Evolutionary conservation across 2,329 filamentous ascomycete species (phyloP).

Genomic region (Alternaria viburni): DNA sequence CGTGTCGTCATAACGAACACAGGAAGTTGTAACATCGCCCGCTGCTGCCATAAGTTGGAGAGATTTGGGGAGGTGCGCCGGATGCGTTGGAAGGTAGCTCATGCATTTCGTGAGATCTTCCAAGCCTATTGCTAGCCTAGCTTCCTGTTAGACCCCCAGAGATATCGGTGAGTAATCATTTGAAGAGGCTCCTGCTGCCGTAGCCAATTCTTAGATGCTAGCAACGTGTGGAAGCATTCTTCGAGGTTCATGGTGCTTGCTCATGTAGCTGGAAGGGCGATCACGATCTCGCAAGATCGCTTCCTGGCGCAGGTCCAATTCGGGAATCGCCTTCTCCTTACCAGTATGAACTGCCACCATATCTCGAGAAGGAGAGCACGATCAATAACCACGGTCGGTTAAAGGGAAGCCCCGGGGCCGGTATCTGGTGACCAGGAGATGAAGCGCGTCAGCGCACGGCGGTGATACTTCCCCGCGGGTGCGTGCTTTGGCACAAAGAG

Average conservation of each 20-base stretch:
- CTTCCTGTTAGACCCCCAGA: background rate
- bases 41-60: background rate
- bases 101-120: background rate
- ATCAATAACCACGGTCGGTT: background rate
- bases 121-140: background rate
- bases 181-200: background rate
- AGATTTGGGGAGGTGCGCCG: background rate
- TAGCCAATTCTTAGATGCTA: background rate
- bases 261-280: background rate
- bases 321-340: background rate
- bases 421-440: background rate
- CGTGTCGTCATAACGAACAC: slow-evolving; percentile 10
- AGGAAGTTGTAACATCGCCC: background rate
- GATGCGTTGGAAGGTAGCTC: background rate
- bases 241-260: background rate
- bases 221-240: background rate
- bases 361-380: background rate
- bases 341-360: background rate
- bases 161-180: background rate
- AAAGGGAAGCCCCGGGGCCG: background rate
- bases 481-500: background rate
- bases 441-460: background rate
- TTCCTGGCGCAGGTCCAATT: background rate
- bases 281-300: background rate
- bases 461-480: background rate